These are phyloP conservation scores for Trichoderma citrinoviride DNA, from an alignment of 2,329 filamentous ascomycete genomes.

Conservation along the genomic window DNA sequence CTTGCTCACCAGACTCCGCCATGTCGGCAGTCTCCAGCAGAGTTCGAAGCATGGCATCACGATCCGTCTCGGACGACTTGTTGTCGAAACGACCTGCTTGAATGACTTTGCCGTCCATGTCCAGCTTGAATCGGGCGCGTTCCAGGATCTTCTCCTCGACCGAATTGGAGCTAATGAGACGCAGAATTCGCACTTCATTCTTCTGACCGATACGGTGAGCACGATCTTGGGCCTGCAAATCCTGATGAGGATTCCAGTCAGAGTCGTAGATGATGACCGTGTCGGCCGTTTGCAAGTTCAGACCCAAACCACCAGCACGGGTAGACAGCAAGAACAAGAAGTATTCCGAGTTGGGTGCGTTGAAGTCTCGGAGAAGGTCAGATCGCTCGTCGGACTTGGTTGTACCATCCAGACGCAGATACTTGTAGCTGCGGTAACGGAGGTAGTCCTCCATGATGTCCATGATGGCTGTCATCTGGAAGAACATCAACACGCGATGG, in stretches of 20 bases:
- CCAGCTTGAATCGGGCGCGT: slow-evolving; percentile 93
- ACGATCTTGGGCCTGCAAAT: slow-evolving; percentile 98
- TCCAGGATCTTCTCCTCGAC: slow-evolving; percentile 99
- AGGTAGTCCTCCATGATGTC: slow-evolving; percentile 99
- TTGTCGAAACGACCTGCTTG: slow-evolving; percentile 99
- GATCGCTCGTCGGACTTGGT: slow-evolving; percentile 98
- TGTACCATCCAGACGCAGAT: slow-evolving; percentile 90
- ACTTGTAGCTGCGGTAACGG: slow-evolving; percentile 76
- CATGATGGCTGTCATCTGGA: slow-evolving; percentile 99
- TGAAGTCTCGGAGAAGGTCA: slow-evolving; percentile 84
- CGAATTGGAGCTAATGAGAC: slow-evolving; percentile 93
- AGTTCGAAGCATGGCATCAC: slow-evolving; percentile 93
- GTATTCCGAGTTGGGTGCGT: slow-evolving; percentile 83
- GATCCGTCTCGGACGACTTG: slow-evolving; percentile 97
- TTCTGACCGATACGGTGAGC: slow-evolving; percentile 99
- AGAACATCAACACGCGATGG: slow-evolving; percentile 98
- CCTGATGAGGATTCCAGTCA: slow-evolving; percentile 99
- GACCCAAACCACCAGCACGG: slow-evolving; percentile 93
- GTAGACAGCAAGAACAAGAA: slow-evolving; percentile 99
- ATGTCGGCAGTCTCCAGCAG: slow-evolving; percentile 81
- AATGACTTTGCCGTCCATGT: slow-evolving; percentile 99
- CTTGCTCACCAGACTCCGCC: slow-evolving; percentile 69
- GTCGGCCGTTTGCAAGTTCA: slow-evolving; percentile 96
- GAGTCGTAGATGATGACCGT: slow-evolving; percentile 99
- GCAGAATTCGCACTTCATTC: slow-evolving; percentile 95